Evolutionary conservation across 192 early-diverging fungal genomes (phyloP).

Genomic region (Coemansia nantahalensis): DNA sequence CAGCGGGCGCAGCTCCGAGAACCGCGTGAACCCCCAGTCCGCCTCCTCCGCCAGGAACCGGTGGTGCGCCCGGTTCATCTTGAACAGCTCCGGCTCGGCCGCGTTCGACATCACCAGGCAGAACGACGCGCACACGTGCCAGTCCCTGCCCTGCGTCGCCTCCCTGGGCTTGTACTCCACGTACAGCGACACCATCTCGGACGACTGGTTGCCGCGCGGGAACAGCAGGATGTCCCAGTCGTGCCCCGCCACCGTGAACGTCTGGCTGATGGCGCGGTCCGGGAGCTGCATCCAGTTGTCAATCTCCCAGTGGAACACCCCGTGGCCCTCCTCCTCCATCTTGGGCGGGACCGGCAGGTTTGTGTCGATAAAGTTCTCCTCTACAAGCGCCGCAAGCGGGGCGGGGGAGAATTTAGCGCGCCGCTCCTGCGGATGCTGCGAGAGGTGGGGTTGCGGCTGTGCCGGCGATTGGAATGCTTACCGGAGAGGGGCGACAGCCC

Average conservation of each 20-base stretch:
- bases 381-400: slow-evolving; percentile 7
- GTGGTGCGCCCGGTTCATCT: slow-evolving; percentile 63
- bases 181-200: slow-evolving; percentile 76
- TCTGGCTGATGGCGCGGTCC: slow-evolving; percentile 26
- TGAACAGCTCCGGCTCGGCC: slow-evolving; percentile 61
- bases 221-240: slow-evolving; percentile 84
- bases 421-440: no score
- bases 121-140: slow-evolving; percentile 87
- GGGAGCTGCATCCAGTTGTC: slow-evolving; percentile 36
- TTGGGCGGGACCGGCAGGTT: slow-evolving; percentile 8
- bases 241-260: slow-evolving; percentile 39
- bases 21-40: slow-evolving; percentile 95
- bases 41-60: slow-evolving; percentile 76
- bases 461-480: no score
- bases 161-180: slow-evolving; percentile 79
- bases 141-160: slow-evolving; percentile 34
- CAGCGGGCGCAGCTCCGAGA: slow-evolving; percentile 58
- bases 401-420: background rate
- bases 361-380: slow-evolving; percentile 29
- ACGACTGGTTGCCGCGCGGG: slow-evolving; percentile 77
- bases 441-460: no score
- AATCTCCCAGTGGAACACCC: slow-evolving; percentile 45
- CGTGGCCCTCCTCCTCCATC: slow-evolving; percentile 33
- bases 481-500: slow-evolving; percentile 7
- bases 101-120: slow-evolving; percentile 73